A percentile compares a stretch with the other conserved stretches of the same genome.
Evolutionary conservation across 495 filamentous ascomycete species (phyloP).

Genomic region (Daldinia concentrica): DNA sequence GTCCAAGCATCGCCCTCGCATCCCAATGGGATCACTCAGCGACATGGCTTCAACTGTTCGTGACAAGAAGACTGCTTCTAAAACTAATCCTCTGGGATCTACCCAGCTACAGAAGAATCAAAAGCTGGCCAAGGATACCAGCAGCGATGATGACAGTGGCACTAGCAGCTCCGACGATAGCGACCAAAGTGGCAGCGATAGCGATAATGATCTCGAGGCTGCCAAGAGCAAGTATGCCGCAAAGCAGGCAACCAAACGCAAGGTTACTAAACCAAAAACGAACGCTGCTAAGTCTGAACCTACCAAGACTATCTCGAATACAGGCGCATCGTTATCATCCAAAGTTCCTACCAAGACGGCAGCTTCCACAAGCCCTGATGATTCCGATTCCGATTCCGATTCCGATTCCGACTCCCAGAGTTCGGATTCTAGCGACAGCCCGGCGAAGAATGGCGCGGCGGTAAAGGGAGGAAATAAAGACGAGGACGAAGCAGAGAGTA

Average conservation of each 20-base stretch:
- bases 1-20: conserved; percentile 12
- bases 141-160: conserved; percentile 36
- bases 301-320: conserved; percentile 13
- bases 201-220: conserved; percentile 36
- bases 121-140: conserved; percentile 34
- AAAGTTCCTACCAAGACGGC: conserved; percentile 11
- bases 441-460: conserved; percentile 16
- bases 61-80: conserved; percentile 23
- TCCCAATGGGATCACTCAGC: conserved; percentile 22
- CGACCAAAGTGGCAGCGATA: conserved; percentile 39
- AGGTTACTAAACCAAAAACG: conserved; percentile 31
- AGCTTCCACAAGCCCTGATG: conserved; percentile 12
- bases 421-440: conserved; percentile 17
- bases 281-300: conserved; percentile 21
- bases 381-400: conserved; percentile 27
- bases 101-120: conserved; percentile 34
- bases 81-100: conserved; percentile 6
- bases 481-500: conserved; percentile 43
- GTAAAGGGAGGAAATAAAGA: conserved; percentile 19
- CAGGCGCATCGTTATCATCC: conserved; percentile 1
- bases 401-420: conserved; percentile 40
- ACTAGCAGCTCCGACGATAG: conserved; percentile 29
- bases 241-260: conserved; percentile 38
- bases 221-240: conserved; percentile 41
- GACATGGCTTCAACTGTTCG: conserved; percentile 16